phyloP scores from a whole-genome alignment of 2,329 filamentous ascomycete species.

The Penicillium sp. region DNA sequence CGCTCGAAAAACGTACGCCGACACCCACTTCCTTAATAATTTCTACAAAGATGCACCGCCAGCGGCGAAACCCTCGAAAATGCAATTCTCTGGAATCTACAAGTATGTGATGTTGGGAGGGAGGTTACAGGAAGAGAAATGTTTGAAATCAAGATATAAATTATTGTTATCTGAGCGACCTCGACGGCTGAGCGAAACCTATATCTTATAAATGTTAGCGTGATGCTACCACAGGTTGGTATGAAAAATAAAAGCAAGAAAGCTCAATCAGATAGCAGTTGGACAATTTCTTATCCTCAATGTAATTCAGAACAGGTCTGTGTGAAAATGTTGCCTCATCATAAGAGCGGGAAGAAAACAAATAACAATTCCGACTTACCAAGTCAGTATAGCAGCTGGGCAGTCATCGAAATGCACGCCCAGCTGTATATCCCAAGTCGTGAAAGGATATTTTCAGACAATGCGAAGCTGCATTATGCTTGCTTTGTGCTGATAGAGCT shows the following conservation, averaged over 20 bases:
- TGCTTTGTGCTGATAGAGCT: not conserved
- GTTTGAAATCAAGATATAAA: too few relatives aligned
- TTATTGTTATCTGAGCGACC: too few relatives aligned
- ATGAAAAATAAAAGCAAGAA: constrained; percentile 20
- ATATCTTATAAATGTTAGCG: constrained; percentile 13
- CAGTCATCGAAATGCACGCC: not conserved
- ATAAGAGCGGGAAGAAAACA: constrained; percentile 34
- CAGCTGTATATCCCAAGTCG: constrained; percentile 4
- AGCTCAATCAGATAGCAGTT: constrained; percentile 54
- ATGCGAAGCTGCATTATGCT: constrained; percentile 1
- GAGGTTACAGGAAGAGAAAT: too few relatives aligned
- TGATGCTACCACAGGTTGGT: not conserved
- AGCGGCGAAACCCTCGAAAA: too few relatives aligned
- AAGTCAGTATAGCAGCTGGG: constrained; percentile 10
- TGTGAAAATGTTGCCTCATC: constrained; percentile 62
- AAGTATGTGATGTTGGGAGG: too few relatives aligned
- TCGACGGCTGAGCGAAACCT: too few relatives aligned
- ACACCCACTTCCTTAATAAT: too few relatives aligned
- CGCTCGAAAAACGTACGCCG: too few relatives aligned
- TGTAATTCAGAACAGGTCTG: constrained; percentile 70
- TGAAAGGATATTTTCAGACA: not conserved
- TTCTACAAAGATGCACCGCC: too few relatives aligned
- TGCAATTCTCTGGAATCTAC: too few relatives aligned
- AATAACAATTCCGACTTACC: constrained; percentile 3
- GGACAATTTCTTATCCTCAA: constrained; percentile 50